Evolutionary conservation across 2,329 filamentous ascomycete genomes (phyloP).

Genomic region (Pseudogymnoascus sp.): DNA sequence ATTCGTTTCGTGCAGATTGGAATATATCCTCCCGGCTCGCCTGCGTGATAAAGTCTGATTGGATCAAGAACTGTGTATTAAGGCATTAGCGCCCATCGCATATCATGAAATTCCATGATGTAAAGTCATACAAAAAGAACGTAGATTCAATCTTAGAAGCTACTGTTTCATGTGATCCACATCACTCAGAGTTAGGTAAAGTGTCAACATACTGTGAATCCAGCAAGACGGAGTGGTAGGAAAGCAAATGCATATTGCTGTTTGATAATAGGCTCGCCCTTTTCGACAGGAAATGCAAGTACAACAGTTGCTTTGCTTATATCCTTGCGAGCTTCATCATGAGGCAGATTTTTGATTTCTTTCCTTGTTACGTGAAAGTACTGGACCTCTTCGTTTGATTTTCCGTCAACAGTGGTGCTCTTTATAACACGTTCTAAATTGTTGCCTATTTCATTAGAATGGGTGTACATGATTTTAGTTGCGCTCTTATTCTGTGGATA

Average conservation of each 20-base stretch:
- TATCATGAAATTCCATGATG: constrained; percentile 23
- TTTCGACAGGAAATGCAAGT: constrained; percentile 14
- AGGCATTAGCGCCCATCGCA: background rate
- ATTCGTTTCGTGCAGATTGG: constrained; percentile 32
- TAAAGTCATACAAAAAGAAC: constrained; percentile 35
- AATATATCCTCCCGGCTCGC: constrained; percentile 35
- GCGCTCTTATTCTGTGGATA: background rate
- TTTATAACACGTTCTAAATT: background rate
- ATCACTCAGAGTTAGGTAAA: constrained; percentile 23
- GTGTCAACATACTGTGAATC: constrained; percentile 16
- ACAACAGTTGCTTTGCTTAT: constrained; percentile 12
- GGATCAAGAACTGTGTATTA: constrained; percentile 36
- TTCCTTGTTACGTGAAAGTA: constrained; percentile 8
- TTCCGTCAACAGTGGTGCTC: background rate
- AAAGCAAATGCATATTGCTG: constrained; percentile 17
- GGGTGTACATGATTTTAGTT: background rate
- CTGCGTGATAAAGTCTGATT: constrained; percentile 41
- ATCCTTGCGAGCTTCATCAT: constrained; percentile 10
- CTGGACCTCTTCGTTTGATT: background rate
- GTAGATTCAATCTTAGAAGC: constrained; percentile 39
- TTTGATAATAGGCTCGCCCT: constrained; percentile 7
- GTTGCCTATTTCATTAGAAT: background rate
- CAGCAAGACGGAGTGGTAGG: constrained; percentile 16
- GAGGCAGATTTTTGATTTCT: background rate
- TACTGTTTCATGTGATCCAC: constrained; percentile 26